Conservation (phyloP, 768 basidiomycete genomes). For the Serpula lacrymans region DNA sequence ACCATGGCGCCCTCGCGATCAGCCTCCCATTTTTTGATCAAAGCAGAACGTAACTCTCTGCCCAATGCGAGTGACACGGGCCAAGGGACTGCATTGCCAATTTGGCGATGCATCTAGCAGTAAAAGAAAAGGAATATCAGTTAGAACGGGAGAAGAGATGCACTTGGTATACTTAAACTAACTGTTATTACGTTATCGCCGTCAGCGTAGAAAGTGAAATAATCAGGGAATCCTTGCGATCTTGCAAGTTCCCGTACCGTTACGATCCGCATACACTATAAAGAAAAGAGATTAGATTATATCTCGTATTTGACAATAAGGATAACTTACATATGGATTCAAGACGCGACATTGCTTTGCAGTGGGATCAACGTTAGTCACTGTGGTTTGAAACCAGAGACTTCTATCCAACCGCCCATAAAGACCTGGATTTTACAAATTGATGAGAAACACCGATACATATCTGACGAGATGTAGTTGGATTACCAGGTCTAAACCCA, state of each 20-base stretch:
- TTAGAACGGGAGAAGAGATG: background rate
- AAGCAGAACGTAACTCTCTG: slow-evolving; percentile 49
- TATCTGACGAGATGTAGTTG: background rate
- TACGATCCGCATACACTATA: slow-evolving; percentile 64
- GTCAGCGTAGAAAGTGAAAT: slow-evolving; percentile 57
- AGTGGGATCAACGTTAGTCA: slow-evolving; percentile 75
- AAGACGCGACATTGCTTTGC: slow-evolving; percentile 74
- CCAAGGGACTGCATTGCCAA: slow-evolving; percentile 79
- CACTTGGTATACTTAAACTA: slow-evolving; percentile 19
- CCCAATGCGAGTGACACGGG: slow-evolving; percentile 63
- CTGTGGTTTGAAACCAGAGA: slow-evolving; percentile 65
- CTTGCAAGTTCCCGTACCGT: slow-evolving; percentile 76
- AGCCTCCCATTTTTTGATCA: slow-evolving; percentile 51
- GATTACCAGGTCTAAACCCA: slow-evolving; percentile 50
- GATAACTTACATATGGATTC: slow-evolving; percentile 55
- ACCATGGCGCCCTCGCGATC: slow-evolving; percentile 33
- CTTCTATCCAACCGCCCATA: slow-evolving; percentile 58
- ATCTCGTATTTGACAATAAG: background rate
- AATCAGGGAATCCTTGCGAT: slow-evolving; percentile 80
- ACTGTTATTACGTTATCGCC: slow-evolving; percentile 59
- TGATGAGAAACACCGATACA: background rate
- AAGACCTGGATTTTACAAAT: slow-evolving; percentile 36
- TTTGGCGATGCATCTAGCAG: slow-evolving; percentile 71
- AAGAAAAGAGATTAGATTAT: background rate
- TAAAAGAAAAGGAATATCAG: background rate